phyloP scores from a whole-genome alignment of 129 eudicot genomes.

The Glebionis coronaria region DNA sequence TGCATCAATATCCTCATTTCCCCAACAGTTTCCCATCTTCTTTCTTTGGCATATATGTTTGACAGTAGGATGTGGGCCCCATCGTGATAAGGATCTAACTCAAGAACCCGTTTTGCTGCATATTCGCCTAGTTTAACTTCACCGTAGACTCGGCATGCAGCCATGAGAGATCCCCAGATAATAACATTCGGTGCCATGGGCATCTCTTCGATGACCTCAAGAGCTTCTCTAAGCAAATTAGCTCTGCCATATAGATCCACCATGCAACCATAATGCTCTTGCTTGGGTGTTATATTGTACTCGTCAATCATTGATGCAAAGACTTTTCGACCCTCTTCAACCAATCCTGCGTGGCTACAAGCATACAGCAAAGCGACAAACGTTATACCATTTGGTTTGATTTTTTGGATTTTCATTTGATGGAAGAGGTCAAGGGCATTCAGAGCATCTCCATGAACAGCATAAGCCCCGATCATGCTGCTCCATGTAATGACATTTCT shows the following conservation, averaged over 20 bases:
- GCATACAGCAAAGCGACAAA: conserved; percentile 72
- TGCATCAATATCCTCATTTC: conserved; percentile 53
- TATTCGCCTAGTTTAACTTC: conserved; percentile 72
- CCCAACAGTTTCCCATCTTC: conserved; percentile 57
- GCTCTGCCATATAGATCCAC: conserved; percentile 74
- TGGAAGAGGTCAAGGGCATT: conserved; percentile 50
- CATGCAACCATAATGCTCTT: conserved; percentile 79
- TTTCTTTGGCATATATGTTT: conserved; percentile 65
- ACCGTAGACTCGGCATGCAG: conserved; percentile 59
- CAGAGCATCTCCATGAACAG: conserved; percentile 64
- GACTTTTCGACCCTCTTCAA: conserved; percentile 46
- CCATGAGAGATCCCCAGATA: conserved; percentile 78
- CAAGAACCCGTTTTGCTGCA: conserved; percentile 73
- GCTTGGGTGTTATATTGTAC: conserved; percentile 56
- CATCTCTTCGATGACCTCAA: conserved; percentile 58
- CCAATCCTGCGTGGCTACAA: conserved; percentile 80
- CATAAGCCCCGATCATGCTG: conserved; percentile 61
- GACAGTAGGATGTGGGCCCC: conserved; percentile 70
- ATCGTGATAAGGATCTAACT: conserved; percentile 69
- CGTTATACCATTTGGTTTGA: conserved; percentile 62
- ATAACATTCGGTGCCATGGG: conserved; percentile 68
- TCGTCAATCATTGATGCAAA: conserved; percentile 59
- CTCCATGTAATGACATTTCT: conserved; percentile 75
- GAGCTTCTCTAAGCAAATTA: conserved; percentile 61
- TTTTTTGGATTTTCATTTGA: conserved; percentile 54